phyloP scores from a whole-genome alignment of 768 basidiomycete genomes.

The Calocybe indica region DNA sequence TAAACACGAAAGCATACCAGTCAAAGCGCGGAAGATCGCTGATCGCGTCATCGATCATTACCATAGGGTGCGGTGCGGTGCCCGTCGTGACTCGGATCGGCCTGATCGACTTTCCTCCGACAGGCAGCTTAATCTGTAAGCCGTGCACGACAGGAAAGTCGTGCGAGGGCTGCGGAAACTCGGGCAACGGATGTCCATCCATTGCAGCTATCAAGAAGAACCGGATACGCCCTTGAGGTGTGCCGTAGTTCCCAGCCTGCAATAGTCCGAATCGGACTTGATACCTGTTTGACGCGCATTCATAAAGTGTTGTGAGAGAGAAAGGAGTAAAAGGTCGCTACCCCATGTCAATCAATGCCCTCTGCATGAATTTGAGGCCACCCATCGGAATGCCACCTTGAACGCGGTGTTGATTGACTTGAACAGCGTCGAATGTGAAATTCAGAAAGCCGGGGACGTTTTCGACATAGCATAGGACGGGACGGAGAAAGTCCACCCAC shows the following conservation, averaged over 20 bases:
- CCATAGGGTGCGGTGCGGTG: slow-evolving; percentile 47
- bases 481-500: slow-evolving; percentile 40
- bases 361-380: slow-evolving; percentile 60
- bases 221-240: slow-evolving; percentile 47
- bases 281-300: slow-evolving; percentile 29
- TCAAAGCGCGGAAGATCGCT: slow-evolving; percentile 68
- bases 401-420: slow-evolving; percentile 36
- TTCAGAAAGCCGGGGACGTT: slow-evolving; percentile 49
- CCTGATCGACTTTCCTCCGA: slow-evolving; percentile 24
- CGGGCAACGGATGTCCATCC: slow-evolving; percentile 35
- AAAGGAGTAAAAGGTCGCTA: slow-evolving; percentile 19
- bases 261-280: slow-evolving; percentile 45
- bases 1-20: slow-evolving; percentile 40
- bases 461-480: slow-evolving; percentile 40
- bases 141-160: slow-evolving; percentile 36
- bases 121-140: slow-evolving; percentile 48
- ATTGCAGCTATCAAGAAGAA: slow-evolving; percentile 49
- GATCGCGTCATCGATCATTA: slow-evolving; percentile 70
- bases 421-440: slow-evolving; percentile 34
- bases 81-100: slow-evolving; percentile 45
- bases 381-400: slow-evolving; percentile 69
- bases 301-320: neutral
- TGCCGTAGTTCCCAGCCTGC: slow-evolving; percentile 52
- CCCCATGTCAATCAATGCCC: slow-evolving; percentile 63
- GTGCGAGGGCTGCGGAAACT: slow-evolving; percentile 52